phyloP scores from a whole-genome alignment of 257 asterid genomes.

The Gynochthodes officinalis region DNA sequence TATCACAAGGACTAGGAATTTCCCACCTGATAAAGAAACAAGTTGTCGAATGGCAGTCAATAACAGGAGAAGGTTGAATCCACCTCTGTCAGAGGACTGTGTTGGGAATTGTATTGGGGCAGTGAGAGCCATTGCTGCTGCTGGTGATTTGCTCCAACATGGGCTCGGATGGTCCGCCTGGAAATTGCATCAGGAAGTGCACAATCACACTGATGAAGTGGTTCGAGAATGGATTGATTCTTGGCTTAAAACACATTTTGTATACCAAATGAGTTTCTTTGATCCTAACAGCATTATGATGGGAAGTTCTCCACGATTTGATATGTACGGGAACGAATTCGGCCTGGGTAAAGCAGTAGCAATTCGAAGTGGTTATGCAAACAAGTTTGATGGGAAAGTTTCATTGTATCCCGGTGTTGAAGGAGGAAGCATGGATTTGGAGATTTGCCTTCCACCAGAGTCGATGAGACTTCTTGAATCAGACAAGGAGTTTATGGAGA shows the following conservation, averaged over 20 bases:
- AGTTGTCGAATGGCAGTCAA: conserved; percentile 17
- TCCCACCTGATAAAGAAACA: conserved; percentile 15
- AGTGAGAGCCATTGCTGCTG: conserved; percentile 13
- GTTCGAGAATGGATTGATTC: conserved; percentile 18
- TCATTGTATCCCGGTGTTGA: conserved; percentile 24
- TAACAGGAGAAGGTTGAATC: conserved; percentile 23
- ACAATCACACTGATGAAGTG: conserved; percentile 10
- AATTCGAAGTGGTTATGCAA: conserved; percentile 30
- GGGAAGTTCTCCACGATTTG: conserved; percentile 28
- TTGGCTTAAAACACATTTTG: conserved; percentile 15
- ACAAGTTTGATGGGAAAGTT: conserved; percentile 33
- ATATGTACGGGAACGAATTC: conserved; percentile 34
- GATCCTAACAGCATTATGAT: conserved; percentile 27
- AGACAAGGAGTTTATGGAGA: conserved; percentile 26
- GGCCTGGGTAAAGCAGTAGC: conserved; percentile 41
- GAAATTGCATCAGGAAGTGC: conserved; percentile 26
- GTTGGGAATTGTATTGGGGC: conserved; percentile 25
- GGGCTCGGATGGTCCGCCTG: conserved; percentile 32
- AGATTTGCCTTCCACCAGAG: conserved; percentile 26
- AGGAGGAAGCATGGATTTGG: conserved; percentile 37
- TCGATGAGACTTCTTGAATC: conserved; percentile 31
- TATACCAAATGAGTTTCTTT: conserved; percentile 16
- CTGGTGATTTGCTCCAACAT: conserved; percentile 13
- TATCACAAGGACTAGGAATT: conserved; percentile 20
- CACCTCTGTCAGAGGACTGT: conserved; percentile 20